Evolutionary conservation across 163 green algal species (phyloP), one percentile per base, ranked within the genome.

Genomic region (Prototheca cutis): DNA sequence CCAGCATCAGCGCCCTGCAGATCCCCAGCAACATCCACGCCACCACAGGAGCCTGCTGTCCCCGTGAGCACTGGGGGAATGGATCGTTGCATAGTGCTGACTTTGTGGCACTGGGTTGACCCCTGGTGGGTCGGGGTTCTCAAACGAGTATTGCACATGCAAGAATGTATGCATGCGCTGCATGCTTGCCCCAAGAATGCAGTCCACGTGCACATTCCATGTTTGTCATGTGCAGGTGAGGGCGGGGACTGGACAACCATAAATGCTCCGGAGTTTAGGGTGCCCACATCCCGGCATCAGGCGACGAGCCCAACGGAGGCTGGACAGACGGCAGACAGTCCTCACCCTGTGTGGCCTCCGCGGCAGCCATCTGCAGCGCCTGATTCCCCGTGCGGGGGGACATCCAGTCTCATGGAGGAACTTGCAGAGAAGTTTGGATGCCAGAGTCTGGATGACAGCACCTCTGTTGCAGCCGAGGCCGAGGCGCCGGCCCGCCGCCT

Each of bases 271-370:
- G 17, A 45, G 13, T 45, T 45, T 15, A 45, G 36, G 36, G 13
- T 15, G 36, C 36, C 17, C 13, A 45, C 36, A 15, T 45, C 36
- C 36, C 36, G 13, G 23, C 47, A 25, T 25, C 45, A 65, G 4
- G 47, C 55, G 31, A 34, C 48, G 5, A 27, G 47, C 6, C 59
- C 59, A n/a, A n/a, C n/a, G n/a, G n/a, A n/a, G n/a, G n/a, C n/a
- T n/a, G n/a, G n/a, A n/a, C n/a, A n/a, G n/a, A n/a, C n/a, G n/a
- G n/a, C n/a, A n/a, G n/a, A n/a, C n/a, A n/a, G n/a, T n/a, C n/a
- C n/a, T n/a, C n/a, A n/a, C n/a, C n/a, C n/a, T n/a, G n/a, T n/a
- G n/a, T n/a, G n/a, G n/a, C n/a, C n/a, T n/a, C n/a, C n/a, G n/a
- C n/a, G n/a, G n/a, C n/a, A n/a, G n/a, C n/a, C n/a, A n/a, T n/a